Percentiles rank a stretch among this genome's conserved stretches.
Evolutionary conservation across 2,329 filamentous ascomycete species (phyloP).

Genomic region (Talaromyces sp.): DNA sequence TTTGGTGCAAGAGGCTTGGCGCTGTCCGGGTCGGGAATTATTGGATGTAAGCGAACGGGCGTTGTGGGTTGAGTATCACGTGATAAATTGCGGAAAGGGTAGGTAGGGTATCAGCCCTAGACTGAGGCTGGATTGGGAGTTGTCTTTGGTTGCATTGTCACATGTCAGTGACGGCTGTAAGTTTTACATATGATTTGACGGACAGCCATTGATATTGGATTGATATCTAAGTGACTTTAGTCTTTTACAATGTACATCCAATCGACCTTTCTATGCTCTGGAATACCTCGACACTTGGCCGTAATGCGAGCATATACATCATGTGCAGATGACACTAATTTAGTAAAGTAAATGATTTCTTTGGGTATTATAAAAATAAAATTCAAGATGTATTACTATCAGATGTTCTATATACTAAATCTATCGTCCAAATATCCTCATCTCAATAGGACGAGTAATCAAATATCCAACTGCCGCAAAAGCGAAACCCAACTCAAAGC

Average conservation of each 20-base stretch:
- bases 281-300: neutral
- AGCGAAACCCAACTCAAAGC: conserved; percentile 64
- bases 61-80: neutral
- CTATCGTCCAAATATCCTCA: conserved; percentile 44
- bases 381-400: neutral
- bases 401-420: neutral
- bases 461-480: conserved; percentile 56
- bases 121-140: neutral
- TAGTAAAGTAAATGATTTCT: no score
- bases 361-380: neutral
- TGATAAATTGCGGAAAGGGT: neutral
- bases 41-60: conserved; percentile 1
- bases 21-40: neutral
- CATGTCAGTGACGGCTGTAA: neutral
- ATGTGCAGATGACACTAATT: neutral
- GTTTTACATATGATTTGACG: neutral
- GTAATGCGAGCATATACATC: neutral
- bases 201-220: neutral
- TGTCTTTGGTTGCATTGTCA: neutral
- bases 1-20: conserved; percentile 3
- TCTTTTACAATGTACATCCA: neutral
- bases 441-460: conserved; percentile 50
- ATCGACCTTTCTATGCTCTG: neutral
- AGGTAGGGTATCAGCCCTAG: conserved; percentile 1
- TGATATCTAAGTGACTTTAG: no score